Conservation (phyloP, 2,329 filamentous ascomycete genomes). For the Pseudodiploospora longispora region DNA sequence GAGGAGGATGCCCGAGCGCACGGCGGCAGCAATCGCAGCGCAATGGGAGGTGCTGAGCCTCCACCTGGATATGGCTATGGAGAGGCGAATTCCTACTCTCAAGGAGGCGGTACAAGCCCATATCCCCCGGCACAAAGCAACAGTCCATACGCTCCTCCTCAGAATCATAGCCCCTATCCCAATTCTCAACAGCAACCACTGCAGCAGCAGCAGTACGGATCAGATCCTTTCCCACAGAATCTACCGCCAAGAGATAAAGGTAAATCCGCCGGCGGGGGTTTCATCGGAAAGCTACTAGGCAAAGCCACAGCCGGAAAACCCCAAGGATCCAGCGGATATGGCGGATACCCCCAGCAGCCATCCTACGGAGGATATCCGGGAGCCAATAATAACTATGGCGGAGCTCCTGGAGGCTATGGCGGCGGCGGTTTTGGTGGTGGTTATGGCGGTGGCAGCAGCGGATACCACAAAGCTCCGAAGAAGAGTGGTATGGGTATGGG, state of each 20-base stretch:
- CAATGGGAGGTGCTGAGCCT: slow-evolving; percentile 15
- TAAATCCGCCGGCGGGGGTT: slow-evolving; percentile 32
- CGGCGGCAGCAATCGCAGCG: slow-evolving; percentile 12
- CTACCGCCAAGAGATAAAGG: slow-evolving; percentile 33
- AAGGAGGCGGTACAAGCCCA: slow-evolving; percentile 9
- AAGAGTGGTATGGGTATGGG: slow-evolving; percentile 23
- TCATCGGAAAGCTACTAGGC: slow-evolving; percentile 45
- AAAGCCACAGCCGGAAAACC: slow-evolving; percentile 33
- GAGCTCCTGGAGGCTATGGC: slow-evolving; percentile 13
- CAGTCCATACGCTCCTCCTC: slow-evolving; percentile 15
- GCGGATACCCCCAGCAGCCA: slow-evolving; percentile 19
- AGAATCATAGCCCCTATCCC: slow-evolving; percentile 3
- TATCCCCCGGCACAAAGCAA: slow-evolving; percentile 3
- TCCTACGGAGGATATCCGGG: slow-evolving; percentile 16
- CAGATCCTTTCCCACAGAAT: slow-evolving; percentile 28
- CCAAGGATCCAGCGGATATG: slow-evolving; percentile 6
- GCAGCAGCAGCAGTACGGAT: slow-evolving; percentile 13
- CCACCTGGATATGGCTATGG: slow-evolving; percentile 22
- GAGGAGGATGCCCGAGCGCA: slow-evolving; percentile 65
- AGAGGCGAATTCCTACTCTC: slow-evolving; percentile 19
- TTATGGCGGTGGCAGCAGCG: slow-evolving; percentile 16
- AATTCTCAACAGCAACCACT: slow-evolving; percentile 6
- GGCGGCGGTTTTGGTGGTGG: slow-evolving; percentile 28
- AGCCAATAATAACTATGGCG: slow-evolving; percentile 19
- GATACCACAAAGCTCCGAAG: slow-evolving; percentile 31